Percentiles rank a stretch among this genome's conserved stretches.
Conservation (phyloP, 345 rosid genomes). For the Lepidium sativum region DNA sequence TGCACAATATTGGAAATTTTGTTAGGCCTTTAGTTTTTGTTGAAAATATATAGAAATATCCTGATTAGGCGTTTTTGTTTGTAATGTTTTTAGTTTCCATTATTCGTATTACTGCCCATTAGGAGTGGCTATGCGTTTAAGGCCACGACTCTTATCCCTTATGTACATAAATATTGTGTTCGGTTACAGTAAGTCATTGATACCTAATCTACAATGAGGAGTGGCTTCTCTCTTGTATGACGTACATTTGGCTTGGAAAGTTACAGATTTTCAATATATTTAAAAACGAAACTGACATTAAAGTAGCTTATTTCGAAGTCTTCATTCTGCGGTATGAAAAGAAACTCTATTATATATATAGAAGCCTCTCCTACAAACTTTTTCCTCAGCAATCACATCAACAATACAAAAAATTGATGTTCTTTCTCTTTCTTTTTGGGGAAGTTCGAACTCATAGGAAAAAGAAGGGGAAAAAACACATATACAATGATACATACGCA, state of each 20-base stretch:
- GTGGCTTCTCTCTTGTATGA: not conserved
- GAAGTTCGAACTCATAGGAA: constrained; percentile 9
- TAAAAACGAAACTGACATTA: not conserved
- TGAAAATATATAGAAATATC: not conserved
- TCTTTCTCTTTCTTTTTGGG: constrained; percentile 8
- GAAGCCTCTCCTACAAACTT: constrained; percentile 16
- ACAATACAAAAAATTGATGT: constrained; percentile 14
- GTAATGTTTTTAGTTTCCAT: not conserved
- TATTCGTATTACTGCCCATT: not conserved
- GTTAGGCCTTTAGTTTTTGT: constrained; percentile 10
- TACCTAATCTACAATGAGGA: too few species aligned
- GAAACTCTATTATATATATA: not conserved
- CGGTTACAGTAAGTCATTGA: too few species aligned
- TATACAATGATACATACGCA: constrained; percentile 22
- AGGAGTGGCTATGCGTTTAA: not conserved
- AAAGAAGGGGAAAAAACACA: constrained; percentile 10
- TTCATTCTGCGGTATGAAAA: not conserved
- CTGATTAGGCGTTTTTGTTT: not conserved
- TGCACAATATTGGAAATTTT: constrained; percentile 12
- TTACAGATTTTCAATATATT: not conserved
- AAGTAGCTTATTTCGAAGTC: not conserved
- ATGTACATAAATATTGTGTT: not conserved
- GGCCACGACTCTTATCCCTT: not conserved
- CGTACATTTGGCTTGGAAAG: not conserved
- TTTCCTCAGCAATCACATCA: constrained; percentile 11